Evolutionary conservation across 2,329 filamentous ascomycete genomes (phyloP).

Genomic region (Polychaeton citri): DNA sequence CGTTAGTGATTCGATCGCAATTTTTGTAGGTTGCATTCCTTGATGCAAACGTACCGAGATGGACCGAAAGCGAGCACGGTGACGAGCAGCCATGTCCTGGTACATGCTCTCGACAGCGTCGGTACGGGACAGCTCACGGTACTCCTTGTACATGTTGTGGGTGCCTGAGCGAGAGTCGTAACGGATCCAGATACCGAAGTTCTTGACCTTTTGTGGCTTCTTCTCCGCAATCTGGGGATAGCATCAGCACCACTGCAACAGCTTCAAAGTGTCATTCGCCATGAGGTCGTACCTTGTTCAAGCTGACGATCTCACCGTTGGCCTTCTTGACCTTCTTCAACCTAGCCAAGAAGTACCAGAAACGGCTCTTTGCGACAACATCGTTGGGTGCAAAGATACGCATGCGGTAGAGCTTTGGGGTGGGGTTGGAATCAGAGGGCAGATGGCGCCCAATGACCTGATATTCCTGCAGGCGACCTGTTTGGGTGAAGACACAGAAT

Average conservation of each 20-base stretch:
- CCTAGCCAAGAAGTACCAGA: constrained; percentile 99
- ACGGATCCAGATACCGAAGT: constrained; percentile 99
- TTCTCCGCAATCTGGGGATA: constrained; percentile 79
- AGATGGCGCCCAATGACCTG: constrained; percentile 99
- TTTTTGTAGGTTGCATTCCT: not conserved
- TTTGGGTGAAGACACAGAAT: constrained; percentile 17
- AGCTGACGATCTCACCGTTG: constrained; percentile 94
- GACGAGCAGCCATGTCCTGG: constrained; percentile 98
- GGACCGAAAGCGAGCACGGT: constrained; percentile 94
- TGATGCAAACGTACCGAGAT: constrained; percentile 67
- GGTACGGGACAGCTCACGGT: constrained; percentile 94
- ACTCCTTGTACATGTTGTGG: constrained; percentile 99
- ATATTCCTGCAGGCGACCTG: constrained; percentile 99
- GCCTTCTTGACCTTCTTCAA: constrained; percentile 99
- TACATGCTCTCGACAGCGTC: constrained; percentile 95
- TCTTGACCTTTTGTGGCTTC: constrained; percentile 99
- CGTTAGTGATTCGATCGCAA: not conserved
- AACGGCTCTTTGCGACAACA: constrained; percentile 98
- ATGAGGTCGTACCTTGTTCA: constrained; percentile 71
- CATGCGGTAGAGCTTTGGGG: constrained; percentile 99
- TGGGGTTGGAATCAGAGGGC: constrained; percentile 93
- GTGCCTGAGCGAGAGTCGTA: constrained; percentile 99
- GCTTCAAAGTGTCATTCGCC: no score
- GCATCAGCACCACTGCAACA: not conserved
- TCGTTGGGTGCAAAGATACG: constrained; percentile 97